Conservation (phyloP, 306 rosid genomes). For the Trifolium repens region DNA sequence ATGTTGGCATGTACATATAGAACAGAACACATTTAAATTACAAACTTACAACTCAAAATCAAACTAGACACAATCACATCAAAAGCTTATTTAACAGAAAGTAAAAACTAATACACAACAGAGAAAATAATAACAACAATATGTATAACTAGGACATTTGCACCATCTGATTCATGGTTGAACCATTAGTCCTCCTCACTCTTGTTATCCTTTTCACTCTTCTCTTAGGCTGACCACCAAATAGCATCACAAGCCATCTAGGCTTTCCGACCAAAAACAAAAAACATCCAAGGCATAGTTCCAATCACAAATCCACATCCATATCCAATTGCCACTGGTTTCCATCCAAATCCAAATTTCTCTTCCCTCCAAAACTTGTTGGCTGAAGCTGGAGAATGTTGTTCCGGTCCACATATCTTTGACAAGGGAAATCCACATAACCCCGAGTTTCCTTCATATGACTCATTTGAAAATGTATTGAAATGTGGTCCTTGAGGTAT, state of each 20-base stretch:
- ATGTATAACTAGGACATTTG: no score
- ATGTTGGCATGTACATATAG: no score
- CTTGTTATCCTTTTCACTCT: neutral
- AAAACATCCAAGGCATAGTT: neutral
- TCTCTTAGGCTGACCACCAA: neutral
- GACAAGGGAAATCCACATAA: neutral
- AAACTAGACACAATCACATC: no score
- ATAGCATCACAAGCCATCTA: neutral
- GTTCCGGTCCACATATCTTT: neutral
- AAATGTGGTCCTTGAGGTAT: constrained; percentile 53
- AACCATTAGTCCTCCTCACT: no score
- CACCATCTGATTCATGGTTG: no score
- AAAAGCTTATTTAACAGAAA: no score
- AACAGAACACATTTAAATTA: no score
- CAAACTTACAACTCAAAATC: no score
- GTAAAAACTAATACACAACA: neutral
- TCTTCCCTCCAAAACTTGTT: neutral
- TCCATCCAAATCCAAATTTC: neutral
- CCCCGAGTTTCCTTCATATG: constrained; percentile 39
- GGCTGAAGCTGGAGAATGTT: neutral
- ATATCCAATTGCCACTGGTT: neutral
- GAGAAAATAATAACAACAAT: no score
- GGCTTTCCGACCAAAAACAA: neutral
- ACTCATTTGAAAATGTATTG: constrained; percentile 40
- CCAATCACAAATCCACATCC: neutral